Evolutionary conservation across 345 rosid genomes (phyloP), one percentile per base, ranked within the genome.

Genomic region (Ricinus communis): DNA sequence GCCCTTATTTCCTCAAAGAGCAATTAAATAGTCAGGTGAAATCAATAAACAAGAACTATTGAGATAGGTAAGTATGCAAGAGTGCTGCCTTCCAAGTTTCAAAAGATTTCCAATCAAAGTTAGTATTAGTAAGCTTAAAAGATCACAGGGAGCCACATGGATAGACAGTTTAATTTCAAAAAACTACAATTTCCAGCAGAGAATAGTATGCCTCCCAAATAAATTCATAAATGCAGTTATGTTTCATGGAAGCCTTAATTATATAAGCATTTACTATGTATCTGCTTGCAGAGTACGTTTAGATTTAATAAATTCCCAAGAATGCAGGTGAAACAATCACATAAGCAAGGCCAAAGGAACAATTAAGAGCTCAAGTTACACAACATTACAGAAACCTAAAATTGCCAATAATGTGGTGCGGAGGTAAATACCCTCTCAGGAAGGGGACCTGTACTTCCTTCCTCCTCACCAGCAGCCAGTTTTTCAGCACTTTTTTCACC

Each of bases 401-500:
- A 27, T 54, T 22, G 4, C 52, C 22, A 66, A 27, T 1, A 61
- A 24, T 24, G 11, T 25, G 14, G 13, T 3, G 49, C 15, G 25
- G 54, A 76, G 58, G 52, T 36, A 43, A 49, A 49, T 77, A 83
- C 86, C 83, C 79, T 80, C 63, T 83, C 83, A 51, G 86, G 86
- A 74, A 83, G 71, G 49, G 82, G 74, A 77, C 73, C 69, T 5
- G 75, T 67, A 65, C 73, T 82, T 68, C 83, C 86, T 68, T 82
- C 86, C 36, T 82, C 85, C 28, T 79, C 77, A 13, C 61, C 74
- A 33, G 69, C 71, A 25, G 72, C 70, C 75, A 80, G 65, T 65
- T 75, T 82, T 49, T 82, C 83, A 9, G 77, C 85, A 71, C 66
- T 68, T 82, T 68, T 71, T 18, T 82, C 85, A 68, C 74, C 81